Evolutionary conservation across 345 rosid genomes (phyloP).

Genomic region (Carallia pectinifolia): DNA sequence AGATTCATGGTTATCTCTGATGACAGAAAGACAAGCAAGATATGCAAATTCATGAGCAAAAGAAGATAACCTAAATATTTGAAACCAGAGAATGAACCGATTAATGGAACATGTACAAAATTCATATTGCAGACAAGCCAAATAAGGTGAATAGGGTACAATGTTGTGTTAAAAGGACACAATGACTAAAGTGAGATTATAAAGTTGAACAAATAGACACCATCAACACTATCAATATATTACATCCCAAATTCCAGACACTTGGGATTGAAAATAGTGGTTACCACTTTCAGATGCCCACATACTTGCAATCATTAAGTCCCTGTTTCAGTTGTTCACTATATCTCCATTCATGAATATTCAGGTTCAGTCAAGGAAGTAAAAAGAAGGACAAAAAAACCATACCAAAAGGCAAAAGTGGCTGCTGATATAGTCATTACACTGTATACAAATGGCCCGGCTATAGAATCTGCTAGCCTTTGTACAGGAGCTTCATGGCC

Average conservation of each 20-base stretch:
- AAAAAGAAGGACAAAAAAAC: slow-evolving; percentile 20
- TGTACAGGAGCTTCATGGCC: slow-evolving; percentile 94
- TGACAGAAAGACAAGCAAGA: neutral
- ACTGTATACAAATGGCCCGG: slow-evolving; percentile 91
- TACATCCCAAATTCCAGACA: slow-evolving; percentile 1
- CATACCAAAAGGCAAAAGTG: slow-evolving; percentile 91
- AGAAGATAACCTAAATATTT: neutral
- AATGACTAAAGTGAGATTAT: neutral
- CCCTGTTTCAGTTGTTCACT: neutral
- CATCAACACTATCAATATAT: neutral
- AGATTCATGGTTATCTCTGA: neutral
- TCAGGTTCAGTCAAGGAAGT: neutral
- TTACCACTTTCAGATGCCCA: too few species aligned
- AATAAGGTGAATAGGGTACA: neutral
- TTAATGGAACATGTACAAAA: neutral
- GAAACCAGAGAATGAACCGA: neutral
- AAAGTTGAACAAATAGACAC: neutral
- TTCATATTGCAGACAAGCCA: neutral
- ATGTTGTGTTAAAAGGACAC: neutral
- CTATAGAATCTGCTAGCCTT: slow-evolving; percentile 90
- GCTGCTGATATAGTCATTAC: slow-evolving; percentile 79
- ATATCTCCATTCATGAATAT: slow-evolving; percentile 1
- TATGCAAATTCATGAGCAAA: neutral
- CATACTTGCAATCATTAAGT: neutral
- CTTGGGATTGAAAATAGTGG: neutral